Evolutionary conservation across 73 alveolate species (phyloP).

Genomic region (Paramecium octaurelia): DNA sequence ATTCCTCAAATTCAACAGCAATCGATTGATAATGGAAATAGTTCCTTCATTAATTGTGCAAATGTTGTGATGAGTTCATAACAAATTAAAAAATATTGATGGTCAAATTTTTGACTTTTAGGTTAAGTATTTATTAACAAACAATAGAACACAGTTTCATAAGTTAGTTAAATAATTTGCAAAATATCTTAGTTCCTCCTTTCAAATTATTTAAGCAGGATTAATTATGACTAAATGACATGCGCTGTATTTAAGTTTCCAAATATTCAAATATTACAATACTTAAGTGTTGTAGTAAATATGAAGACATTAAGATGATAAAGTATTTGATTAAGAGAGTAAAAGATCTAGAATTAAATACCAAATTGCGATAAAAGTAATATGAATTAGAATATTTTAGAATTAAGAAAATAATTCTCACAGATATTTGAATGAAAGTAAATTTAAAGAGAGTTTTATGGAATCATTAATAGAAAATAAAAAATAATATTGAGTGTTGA

Average conservation of each 20-base stretch:
- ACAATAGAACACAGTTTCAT: background rate
- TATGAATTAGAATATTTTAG: background rate
- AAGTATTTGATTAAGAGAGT: background rate
- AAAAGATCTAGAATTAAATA: conserved; percentile 19
- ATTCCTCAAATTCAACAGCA: background rate
- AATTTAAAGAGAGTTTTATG: too few species aligned
- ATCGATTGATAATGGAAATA: background rate
- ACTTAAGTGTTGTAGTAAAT: background rate
- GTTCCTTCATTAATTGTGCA: background rate
- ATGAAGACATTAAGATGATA: background rate
- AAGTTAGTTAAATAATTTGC: too few species aligned
- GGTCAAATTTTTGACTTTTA: background rate
- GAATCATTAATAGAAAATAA: too few species aligned
- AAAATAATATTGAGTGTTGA: too few species aligned
- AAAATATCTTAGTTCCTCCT: too few species aligned
- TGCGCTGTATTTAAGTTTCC: too few species aligned
- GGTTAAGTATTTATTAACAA: background rate
- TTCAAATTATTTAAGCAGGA: background rate
- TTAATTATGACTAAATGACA: too few species aligned
- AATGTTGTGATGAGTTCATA: background rate
- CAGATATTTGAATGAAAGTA: background rate
- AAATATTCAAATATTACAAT: too few species aligned
- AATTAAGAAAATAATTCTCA: background rate
- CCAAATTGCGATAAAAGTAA: background rate
- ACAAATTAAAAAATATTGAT: background rate